Base-by-base conservation (phyloP, 768 basidiomycete species). In the Neoboletus magnificus region DNA sequence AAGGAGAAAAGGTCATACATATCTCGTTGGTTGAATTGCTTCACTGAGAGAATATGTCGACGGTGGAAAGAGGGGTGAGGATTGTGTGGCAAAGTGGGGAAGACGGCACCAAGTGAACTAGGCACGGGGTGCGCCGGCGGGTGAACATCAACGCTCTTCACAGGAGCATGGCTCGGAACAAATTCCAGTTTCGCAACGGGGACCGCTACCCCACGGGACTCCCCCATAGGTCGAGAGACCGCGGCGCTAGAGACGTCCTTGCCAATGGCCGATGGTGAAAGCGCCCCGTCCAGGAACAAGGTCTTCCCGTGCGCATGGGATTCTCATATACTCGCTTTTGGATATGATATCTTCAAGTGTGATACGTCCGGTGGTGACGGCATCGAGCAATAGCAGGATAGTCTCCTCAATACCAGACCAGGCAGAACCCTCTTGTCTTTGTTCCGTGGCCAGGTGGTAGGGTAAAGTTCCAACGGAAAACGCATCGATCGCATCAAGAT, bases 1-100 rank as follows among this genome's bases (percentile, higher is more conserved):
- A 98, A 76, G 44, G 91, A 86, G 78, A 98, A 99, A 39, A 99
- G 83, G 58, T 91, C 89, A 67, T 98, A 89, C 57, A 98, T 79
- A 64, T 99, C 94, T 42, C 87, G 85, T 52, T 89, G 85, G 36
- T 78, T 84, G 73, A 98, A 94, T 61, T 98, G 93, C 68, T 94
- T 97, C 57, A 98, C 93, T 0, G 92, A 86, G 18, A 98, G 83
- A 56, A 98, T 93, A 69, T 98, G 93, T 37, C 92, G 85, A 53
- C 91, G 87, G 63, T 94, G 85, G 86, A 96, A 98, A 4, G 92
- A 84, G 0, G 92, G 91, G 62, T 93, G 89, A 50, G 84, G 83
- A 18, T 37, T 56, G 16, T 73, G 69, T 6, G 54, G 43, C 41
- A 69, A 30, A 47, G 48, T 55, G 8, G 69, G 57, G 32, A 64